phyloP scores from a whole-genome alignment of 768 basidiomycete genomes.

The Suillus tomentosus region DNA sequence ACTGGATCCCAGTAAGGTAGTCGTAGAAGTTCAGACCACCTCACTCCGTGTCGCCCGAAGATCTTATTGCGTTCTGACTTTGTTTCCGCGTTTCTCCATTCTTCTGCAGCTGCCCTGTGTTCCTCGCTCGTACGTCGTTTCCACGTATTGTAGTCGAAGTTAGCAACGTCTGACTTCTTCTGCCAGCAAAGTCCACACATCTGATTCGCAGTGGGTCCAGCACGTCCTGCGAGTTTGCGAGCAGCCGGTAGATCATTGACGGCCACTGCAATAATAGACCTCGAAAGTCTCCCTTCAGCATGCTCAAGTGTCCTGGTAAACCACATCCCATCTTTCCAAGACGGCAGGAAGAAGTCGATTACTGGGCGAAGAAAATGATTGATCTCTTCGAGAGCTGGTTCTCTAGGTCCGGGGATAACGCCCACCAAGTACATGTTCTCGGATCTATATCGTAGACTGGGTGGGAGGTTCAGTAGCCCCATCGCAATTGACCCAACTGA shows the following conservation, averaged over 20 bases:
- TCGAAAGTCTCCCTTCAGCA: conserved; percentile 28
- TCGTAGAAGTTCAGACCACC: too few relatives aligned
- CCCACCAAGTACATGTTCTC: conserved; percentile 44
- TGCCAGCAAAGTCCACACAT: too few relatives aligned
- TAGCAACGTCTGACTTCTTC: too few relatives aligned
- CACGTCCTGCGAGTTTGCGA: too few relatives aligned
- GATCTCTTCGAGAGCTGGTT: conserved; percentile 35
- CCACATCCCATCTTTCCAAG: conserved; percentile 34
- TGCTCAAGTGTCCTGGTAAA: conserved; percentile 23
- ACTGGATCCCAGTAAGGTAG: conserved; percentile 19
- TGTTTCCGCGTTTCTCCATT: too few relatives aligned
- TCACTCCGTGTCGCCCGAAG: too few relatives aligned
- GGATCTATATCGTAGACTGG: conserved; percentile 27
- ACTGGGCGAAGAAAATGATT: conserved; percentile 39
- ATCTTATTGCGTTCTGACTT: too few relatives aligned
- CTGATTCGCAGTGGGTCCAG: too few relatives aligned
- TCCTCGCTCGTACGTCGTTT: too few relatives aligned
- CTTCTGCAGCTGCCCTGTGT: too few relatives aligned
- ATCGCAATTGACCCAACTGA: conserved; percentile 20
- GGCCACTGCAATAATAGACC: conserved; percentile 25
- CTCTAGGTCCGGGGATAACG: conserved; percentile 43
- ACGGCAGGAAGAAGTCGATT: conserved; percentile 33
- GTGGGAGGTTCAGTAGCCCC: conserved; percentile 36
- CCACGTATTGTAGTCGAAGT: too few relatives aligned
- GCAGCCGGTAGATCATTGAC: too few relatives aligned